Base-by-base conservation (phyloP, 1,284 basidiomycete genomes). In the Rhizoctonia solani region DNA sequence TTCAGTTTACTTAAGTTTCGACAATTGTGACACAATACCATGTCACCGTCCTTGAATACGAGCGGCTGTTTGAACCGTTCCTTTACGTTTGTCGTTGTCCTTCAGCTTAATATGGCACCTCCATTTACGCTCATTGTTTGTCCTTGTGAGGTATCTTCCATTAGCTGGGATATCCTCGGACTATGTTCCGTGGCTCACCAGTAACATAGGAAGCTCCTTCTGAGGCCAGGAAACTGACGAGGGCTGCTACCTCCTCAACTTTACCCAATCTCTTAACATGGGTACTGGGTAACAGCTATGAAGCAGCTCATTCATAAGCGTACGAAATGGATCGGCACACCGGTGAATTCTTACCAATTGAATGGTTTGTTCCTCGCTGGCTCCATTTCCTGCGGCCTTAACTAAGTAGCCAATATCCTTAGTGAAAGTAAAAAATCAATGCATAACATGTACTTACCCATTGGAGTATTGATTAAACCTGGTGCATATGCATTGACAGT, bases 151-250 rank as follows among this genome's bases (percentile, higher is more conserved):
- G 42, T 58, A 58, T 9, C n/a, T 8, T n/a, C 8, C 2, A 13
- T 25, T 29, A 25, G 25, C 25, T 13, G 14, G 21, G n/a, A 6
- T 19, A 21, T 11, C 21, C 8, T 5, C 5, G 6, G n/a, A 46
- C 44, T 1, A 47, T 9, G 3, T n/a, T n/a, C n/a, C n/a, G 6
- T n/a, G 19, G 27, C 72, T 25, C 30, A 72, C 72, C 72, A 4
- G 72, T 73, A 23, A 72, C 68, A 44, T 72, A 73, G 3, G 67
- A 68, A 8, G 72, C 63, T 16, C 68, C 69, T 29, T 72, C 70
- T 5, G 71, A 72, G 4, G 65, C 70, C 14, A 73, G 27, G 37
- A 71, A 72, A 3, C 70, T 70, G 11, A 73, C 54, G n/a, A 56
- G 23, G 30, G 41, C 19, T 2, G 41, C 54, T 16, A 47, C 1